Base-by-base conservation (phyloP, 2,329 filamentous ascomycete species). In the Beauveria rudraprayagi region DNA sequence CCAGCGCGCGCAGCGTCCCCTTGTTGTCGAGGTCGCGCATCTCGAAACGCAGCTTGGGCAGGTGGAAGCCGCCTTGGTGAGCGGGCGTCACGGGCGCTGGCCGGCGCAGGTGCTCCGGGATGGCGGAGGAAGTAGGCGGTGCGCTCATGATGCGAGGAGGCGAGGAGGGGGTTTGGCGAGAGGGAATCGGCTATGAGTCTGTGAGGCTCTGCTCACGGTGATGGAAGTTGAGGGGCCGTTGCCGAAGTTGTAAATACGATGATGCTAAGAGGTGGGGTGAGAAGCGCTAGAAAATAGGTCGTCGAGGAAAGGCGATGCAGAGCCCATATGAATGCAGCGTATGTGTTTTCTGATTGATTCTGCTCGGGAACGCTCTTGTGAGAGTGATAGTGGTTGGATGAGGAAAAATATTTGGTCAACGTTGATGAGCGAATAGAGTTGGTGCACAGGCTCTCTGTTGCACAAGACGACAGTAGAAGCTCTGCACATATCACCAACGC, bases 1-100 rank as follows among this genome's bases (percentile, higher is more conserved):
- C 73, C 62, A 96, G 83, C 73, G 96, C 95, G 64, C 84, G 76
- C 37, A 77, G 71, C 5, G 87, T 76, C 61, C 88, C 90, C 1
- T 81, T 73, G 73, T 86, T 82, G 58, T 71, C 69, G 62, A 87
- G 75, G 67, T 88, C 83, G 54, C 80, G 79, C 65, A 86, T 72
- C 68, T 85, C 79, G 54, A 88, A 77, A 19, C 83, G 82, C 54
- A 88, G 77, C 66, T 80, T 84, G 44, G 83, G 83, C 47, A 80
- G 70, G 4, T 73, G 64, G 66, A 81, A 80, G 48, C 62, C 44
- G 56, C 10, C 43, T 3, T 47, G 47, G 28, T 61, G 61, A 14
- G 28, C 56, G 40, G 61, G 53, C 22, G 54, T 59, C 28, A 30
- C 17, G 44, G 40, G 50, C 26, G 19, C 37, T 24, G 26, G 57